These are phyloP conservation scores for Backusella psychrophila DNA, from an alignment of 192 early-diverging fungal species.

Conservation along the genomic window DNA sequence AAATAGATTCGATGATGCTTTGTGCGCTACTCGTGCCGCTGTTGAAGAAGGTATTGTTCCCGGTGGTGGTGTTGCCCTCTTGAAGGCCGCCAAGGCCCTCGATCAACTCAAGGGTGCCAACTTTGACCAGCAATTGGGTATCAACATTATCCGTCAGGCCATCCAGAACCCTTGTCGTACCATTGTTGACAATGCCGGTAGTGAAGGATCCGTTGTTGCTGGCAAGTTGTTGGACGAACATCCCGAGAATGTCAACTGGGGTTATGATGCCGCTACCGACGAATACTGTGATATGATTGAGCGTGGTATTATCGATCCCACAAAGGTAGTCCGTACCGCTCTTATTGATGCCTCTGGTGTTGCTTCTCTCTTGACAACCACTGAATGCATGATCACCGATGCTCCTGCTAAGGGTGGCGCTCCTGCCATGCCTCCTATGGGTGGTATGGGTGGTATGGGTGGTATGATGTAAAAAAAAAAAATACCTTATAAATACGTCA, in stretches of 20 bases:
- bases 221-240: conserved; percentile 90
- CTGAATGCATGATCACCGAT: conserved; percentile 98
- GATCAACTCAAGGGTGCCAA: conserved; percentile 83
- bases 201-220: conserved; percentile 94
- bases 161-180: conserved; percentile 91
- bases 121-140: conserved; percentile 99
- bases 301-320: conserved; percentile 96
- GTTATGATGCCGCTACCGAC: conserved; percentile 90
- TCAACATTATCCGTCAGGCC: conserved; percentile 95
- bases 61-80: conserved; percentile 95
- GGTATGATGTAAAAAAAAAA: conserved; percentile 1
- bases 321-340: conserved; percentile 99
- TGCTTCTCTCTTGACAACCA: conserved; percentile 95
- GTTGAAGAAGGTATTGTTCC: conserved; percentile 99
- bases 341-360: conserved; percentile 97
- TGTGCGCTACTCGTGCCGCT: conserved; percentile 98
- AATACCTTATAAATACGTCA: not conserved
- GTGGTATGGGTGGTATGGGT: conserved; percentile 19
- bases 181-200: conserved; percentile 97
- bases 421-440: conserved; percentile 54
- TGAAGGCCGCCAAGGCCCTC: conserved; percentile 89
- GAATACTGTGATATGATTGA: conserved; percentile 97
- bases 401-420: conserved; percentile 65
- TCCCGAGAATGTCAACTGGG: conserved; percentile 81
- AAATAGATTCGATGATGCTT: conserved; percentile 90